These are phyloP conservation scores for Phylloporus sp. DNA, from an alignment of 768 basidiomycete genomes.

Conservation along the genomic window DNA sequence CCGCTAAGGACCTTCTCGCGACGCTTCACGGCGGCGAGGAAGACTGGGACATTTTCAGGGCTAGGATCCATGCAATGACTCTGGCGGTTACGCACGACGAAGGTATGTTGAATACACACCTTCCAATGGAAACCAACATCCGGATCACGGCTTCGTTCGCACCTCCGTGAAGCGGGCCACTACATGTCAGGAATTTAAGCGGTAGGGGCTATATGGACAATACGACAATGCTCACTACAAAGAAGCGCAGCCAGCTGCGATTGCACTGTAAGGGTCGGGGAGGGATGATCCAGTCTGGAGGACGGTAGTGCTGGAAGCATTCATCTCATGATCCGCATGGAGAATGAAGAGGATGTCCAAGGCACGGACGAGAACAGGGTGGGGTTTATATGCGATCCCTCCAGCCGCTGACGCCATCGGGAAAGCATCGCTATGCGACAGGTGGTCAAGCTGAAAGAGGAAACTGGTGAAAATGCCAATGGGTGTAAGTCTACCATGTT, in stretches of 20 bases:
- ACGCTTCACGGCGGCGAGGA: conserved; percentile 82
- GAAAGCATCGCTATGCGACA: conserved; percentile 36
- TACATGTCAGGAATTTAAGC: conserved; percentile 3
- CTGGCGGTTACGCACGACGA: neutral
- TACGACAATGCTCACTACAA: conserved; percentile 60
- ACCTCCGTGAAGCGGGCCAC: conserved; percentile 51
- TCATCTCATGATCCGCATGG: conserved; percentile 89
- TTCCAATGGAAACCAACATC: conserved; percentile 87
- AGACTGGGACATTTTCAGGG: conserved; percentile 80
- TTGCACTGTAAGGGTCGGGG: conserved; percentile 86
- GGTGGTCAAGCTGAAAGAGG: conserved; percentile 87
- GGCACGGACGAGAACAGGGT: conserved; percentile 83
- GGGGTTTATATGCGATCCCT: conserved; percentile 62
- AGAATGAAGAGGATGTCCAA: conserved; percentile 85
- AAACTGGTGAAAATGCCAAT: conserved; percentile 44
- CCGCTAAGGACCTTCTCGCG: conserved; percentile 87
- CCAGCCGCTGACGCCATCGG: conserved; percentile 37
- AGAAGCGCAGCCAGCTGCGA: conserved; percentile 86
- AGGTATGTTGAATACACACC: conserved; percentile 38
- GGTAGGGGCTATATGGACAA: neutral
- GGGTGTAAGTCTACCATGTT: neutral
- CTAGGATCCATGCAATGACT: conserved; percentile 31
- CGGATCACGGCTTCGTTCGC: conserved; percentile 94
- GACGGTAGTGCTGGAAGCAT: conserved; percentile 81
- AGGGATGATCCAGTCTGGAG: conserved; percentile 86